Base-by-base conservation (phyloP, 176 grass and related monocot species). In the Tuctoria greenei region DNA sequence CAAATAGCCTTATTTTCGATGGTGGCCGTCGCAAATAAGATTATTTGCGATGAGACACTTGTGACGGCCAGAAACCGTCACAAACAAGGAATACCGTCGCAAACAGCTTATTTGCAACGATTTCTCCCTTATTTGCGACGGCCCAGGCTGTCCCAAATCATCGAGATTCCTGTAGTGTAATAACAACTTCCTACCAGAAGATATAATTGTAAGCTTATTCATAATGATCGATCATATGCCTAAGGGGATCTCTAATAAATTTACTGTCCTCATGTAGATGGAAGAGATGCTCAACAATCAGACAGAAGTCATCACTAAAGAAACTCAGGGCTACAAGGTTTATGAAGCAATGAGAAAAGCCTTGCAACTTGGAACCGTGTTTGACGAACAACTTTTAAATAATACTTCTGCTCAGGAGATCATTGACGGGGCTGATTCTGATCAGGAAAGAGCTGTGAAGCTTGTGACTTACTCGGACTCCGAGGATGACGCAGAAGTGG, bases 391-490 rank as follows among this genome's bases (percentile, higher is more conserved):
- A 12, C 23, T 65, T 13, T 43, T 12, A 14, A 26, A 20, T 44
- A 57, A 54, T 64, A 18, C 43, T 17, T 15, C 7, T 37, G 4
- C 2, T 17, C 14, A 23, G 36, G 44, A 68, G 60, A 8, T 47
- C 14, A 47, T 47, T 16, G 16, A 20, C 43, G 28, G 15, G 10
- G 51, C 0, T 31, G 15, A 64, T 34, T 64, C 35, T 42, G 10
- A 24, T 8, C 17, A 65, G 60, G 45, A 9, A 55, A 10, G 34
- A 16, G 18, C 37, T 57, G 5, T 11, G 8, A 31, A 55, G 23
- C 70, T 82, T 57, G 70, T 82, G 49, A 20, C 52, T 3, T 82
- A 82, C 56, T 52, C 80, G 43, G 80, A 58, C 39, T 60, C 77
- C 4, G 77, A 80, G 8, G 55, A 46, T n/a, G 56, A 71, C 20